These are phyloP conservation scores for Mycena metata DNA, from an alignment of 768 basidiomycete species.

Conservation along the genomic window DNA sequence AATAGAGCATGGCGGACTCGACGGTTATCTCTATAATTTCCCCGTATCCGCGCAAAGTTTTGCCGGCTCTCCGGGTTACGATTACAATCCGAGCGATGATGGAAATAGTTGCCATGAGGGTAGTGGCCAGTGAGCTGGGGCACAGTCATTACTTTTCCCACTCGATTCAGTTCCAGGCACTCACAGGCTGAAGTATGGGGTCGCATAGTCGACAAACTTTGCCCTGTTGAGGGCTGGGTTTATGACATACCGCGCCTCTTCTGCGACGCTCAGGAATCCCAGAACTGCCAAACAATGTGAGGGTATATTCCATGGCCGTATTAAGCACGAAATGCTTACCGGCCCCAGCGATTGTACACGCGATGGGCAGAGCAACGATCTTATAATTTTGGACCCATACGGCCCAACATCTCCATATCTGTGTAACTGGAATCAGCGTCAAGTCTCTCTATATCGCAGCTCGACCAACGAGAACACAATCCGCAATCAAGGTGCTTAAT, in stretches of 20 bases:
- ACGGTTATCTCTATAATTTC: slow-evolving; percentile 11
- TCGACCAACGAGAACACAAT: too few relatives aligned
- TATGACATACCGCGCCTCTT: background rate
- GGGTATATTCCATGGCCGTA: too few relatives aligned
- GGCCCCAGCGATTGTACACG: too few relatives aligned
- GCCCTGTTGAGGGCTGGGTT: background rate
- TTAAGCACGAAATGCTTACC: too few relatives aligned
- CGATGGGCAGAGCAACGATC: too few relatives aligned
- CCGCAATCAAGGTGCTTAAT: too few relatives aligned
- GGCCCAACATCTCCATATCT: too few relatives aligned
- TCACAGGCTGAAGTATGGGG: background rate
- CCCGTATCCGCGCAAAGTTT: background rate
- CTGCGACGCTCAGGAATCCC: slow-evolving; percentile 1
- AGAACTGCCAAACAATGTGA: background rate
- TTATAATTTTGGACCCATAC: too few relatives aligned
- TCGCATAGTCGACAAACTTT: background rate
- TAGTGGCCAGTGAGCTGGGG: background rate
- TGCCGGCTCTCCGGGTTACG: background rate
- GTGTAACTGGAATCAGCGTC: too few relatives aligned
- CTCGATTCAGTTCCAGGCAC: too few relatives aligned
- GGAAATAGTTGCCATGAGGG: background rate
- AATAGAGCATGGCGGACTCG: slow-evolving; percentile 14
- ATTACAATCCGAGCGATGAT: slow-evolving; percentile 4
- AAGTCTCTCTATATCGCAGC: too few relatives aligned
- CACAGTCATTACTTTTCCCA: too few relatives aligned